A percentile compares a stretch with the other conserved stretches of the same genome.
These are phyloP conservation scores for Neofusicoccum sp. DNA, from an alignment of 2,329 filamentous ascomycete genomes.

Conservation along the genomic window DNA sequence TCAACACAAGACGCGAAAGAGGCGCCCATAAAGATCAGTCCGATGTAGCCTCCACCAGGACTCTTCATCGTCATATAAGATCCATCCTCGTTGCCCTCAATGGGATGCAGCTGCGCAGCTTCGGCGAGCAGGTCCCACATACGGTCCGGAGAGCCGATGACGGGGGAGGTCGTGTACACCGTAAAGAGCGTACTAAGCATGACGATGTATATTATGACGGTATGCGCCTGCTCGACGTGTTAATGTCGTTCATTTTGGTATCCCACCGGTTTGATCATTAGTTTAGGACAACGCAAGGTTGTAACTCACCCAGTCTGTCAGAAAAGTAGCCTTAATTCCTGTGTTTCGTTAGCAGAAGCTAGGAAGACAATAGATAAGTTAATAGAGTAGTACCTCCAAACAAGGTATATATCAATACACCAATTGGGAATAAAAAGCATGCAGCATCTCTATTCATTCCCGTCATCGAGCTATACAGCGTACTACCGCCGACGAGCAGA, in stretches of 20 bases:
- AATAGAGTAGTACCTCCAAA: constrained; percentile 28
- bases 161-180: constrained; percentile 46
- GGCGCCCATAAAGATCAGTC: constrained; percentile 14
- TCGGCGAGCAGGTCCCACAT: constrained; percentile 53
- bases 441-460: constrained; percentile 27
- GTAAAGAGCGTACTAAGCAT: constrained; percentile 56
- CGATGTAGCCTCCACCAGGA: constrained; percentile 38
- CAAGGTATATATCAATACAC: constrained; percentile 28
- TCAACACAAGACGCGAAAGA: constrained; percentile 11
- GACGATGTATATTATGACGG: constrained; percentile 45
- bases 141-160: constrained; percentile 48
- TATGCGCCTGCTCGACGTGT: background rate
- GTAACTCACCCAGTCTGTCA: constrained; percentile 29
- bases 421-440: constrained; percentile 27
- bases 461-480: constrained; percentile 23
- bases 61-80: constrained; percentile 58
- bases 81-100: constrained; percentile 53
- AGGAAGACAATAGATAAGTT: background rate
- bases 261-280: background rate
- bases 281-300: background rate
- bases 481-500: constrained; percentile 24
- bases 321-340: constrained; percentile 11
- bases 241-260: background rate
- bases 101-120: constrained; percentile 45
- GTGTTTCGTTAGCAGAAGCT: background rate